Conservation (phyloP, 495 filamentous ascomycete genomes). For the Jackrogersella multiformis region DNA sequence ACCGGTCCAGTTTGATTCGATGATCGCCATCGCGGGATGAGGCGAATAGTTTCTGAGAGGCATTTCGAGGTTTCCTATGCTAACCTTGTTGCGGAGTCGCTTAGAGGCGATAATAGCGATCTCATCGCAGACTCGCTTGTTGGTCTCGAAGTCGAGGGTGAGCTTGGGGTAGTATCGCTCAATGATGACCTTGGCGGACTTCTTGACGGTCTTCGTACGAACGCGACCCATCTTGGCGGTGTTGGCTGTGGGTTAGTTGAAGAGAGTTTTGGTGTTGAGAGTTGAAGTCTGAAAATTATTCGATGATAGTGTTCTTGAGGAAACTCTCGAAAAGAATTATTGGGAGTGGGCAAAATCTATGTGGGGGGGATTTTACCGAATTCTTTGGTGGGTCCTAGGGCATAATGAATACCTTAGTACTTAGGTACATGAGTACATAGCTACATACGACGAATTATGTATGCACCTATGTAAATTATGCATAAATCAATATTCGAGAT, state of each 20-base stretch:
- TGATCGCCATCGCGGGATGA: not conserved
- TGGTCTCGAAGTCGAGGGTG: constrained; percentile 99
- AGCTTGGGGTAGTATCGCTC: constrained; percentile 99
- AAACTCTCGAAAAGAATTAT: constrained; percentile 28
- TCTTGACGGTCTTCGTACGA: constrained; percentile 99
- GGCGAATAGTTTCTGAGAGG: not conserved
- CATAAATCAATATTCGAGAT: too few species aligned
- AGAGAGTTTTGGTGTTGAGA: constrained; percentile 13
- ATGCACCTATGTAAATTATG: too few species aligned
- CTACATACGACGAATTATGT: not conserved
- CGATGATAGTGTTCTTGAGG: constrained; percentile 14
- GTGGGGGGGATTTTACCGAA: constrained; percentile 46
- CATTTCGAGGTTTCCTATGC: not conserved
- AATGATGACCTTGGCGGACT: constrained; percentile 99
- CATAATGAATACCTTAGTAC: constrained; percentile 5
- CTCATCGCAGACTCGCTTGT: constrained; percentile 99
- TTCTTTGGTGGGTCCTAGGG: constrained; percentile 41
- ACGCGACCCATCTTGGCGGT: constrained; percentile 95
- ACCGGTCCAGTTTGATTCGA: not conserved
- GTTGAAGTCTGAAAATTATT: constrained; percentile 30
- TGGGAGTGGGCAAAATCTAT: constrained; percentile 40
- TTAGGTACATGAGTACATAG: not conserved
- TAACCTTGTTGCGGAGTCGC: constrained; percentile 97
- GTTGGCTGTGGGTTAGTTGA: constrained; percentile 47
- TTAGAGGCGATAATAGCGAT: constrained; percentile 99